Evolutionary conservation across 192 early-diverging fungal species (phyloP), one percentile per base, ranked within the genome.

Genomic region (Coemansia brasiliensis): DNA sequence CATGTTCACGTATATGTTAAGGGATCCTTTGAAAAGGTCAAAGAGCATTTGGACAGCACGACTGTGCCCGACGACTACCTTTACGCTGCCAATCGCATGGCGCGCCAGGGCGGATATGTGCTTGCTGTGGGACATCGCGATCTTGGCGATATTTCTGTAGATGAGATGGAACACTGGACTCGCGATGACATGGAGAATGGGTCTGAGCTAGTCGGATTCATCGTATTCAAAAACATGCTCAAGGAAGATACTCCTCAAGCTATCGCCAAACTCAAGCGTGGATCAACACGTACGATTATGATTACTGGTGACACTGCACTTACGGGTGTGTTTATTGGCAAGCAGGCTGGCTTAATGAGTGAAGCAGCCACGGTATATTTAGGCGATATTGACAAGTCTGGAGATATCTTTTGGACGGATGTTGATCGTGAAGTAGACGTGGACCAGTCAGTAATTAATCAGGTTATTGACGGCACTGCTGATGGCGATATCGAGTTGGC

Each of bases 231-330:
- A 17, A 93, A 93, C 73, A 83, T 81, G 74, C 75, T 93, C 25
- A 90, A 91, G 64, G 65, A 67, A 5, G 88, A 91, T 67, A 90
- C 91, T 0, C 54, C 63, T 3, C 80, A 79, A 11, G 87, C 88
- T 11, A 83, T 93, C 38, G 64, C 78, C 11, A 82, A 87, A 50
- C 79, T 93, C 26, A 79, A 86, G 41, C 69, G 56, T 11, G 91
- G 88, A 13, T 86, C 81, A 27, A 83, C 82, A 8, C 82, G 91
- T 17, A 81, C 82, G 1, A 87, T 93, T 10, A 93, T 93, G 91
- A 86, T 93, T 48, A 92, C 91, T 1, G 91, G 91, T 41, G 91
- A 93, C 69, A 87, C 86, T 4, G 86, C 84, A 8, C 74, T 86
- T 37, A 93, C 89, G 7, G 90, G 83, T 25, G 78, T 88, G 10